Conservation (phyloP, 2,329 filamentous ascomycete species). For the Fusarium foetens region DNA sequence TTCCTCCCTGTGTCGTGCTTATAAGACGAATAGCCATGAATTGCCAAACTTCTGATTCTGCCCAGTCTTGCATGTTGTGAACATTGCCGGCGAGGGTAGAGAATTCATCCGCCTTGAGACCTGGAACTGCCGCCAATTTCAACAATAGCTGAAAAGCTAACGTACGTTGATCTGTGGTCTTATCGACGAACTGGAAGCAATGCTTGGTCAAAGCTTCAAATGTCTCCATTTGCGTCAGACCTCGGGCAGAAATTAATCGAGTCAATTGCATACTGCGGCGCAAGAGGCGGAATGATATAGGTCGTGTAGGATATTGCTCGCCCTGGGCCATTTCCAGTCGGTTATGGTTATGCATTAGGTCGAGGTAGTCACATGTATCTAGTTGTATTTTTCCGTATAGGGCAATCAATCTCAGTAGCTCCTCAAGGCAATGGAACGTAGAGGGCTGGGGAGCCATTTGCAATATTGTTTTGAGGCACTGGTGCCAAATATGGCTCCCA, state of each 20-base stretch:
- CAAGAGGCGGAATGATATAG: conserved; percentile 4
- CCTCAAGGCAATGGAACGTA: conserved; percentile 27
- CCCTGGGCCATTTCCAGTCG: conserved; percentile 3
- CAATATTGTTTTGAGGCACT: conserved; percentile 16
- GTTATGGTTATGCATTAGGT: conserved; percentile 12
- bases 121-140: conserved; percentile 6
- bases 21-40: conserved; percentile 22
- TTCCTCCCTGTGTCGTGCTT: background rate
- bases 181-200: background rate
- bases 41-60: conserved; percentile 11
- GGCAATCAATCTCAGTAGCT: conserved; percentile 11
- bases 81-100: background rate
- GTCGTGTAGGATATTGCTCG: background rate
- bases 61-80: background rate
- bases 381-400: conserved; percentile 4
- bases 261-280: conserved; percentile 18
- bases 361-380: conserved; percentile 6
- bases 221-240: background rate
- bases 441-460: conserved; percentile 20
- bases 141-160: conserved; percentile 25
- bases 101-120: conserved; percentile 1
- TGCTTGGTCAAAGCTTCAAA: conserved; percentile 4
- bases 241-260: conserved; percentile 2
- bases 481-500: conserved; percentile 23
- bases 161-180: background rate